Evolutionary conservation across 257 asterid species (phyloP).

Genomic region (Pogostemon cablin): DNA sequence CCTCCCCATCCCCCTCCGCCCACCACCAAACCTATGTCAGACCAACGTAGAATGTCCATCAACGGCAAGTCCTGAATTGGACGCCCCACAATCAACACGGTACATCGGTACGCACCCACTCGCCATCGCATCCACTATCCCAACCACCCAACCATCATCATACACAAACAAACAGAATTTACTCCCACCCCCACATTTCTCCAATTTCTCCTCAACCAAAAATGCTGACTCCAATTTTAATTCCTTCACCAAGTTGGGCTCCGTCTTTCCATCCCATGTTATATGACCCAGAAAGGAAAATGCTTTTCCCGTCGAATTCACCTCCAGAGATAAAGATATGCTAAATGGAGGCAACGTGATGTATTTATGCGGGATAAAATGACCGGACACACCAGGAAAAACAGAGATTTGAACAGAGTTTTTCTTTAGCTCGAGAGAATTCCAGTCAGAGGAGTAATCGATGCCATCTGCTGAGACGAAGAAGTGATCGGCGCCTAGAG

Average conservation of each 20-base stretch:
- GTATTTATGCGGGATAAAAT: slow-evolving; percentile 85
- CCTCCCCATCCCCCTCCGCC: slow-evolving; percentile 41
- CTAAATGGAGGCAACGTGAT: slow-evolving; percentile 59
- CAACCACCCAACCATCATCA: slow-evolving; percentile 42
- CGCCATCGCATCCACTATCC: slow-evolving; percentile 67
- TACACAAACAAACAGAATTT: slow-evolving; percentile 73
- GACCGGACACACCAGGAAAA: slow-evolving; percentile 74
- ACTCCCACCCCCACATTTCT: slow-evolving; percentile 41
- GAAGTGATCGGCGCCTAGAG: slow-evolving; percentile 96
- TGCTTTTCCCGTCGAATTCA: slow-evolving; percentile 2
- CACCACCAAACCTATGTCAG: slow-evolving; percentile 61
- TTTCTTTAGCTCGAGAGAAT: slow-evolving; percentile 83
- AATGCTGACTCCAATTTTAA: slow-evolving; percentile 54
- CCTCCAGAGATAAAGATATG: slow-evolving; percentile 31
- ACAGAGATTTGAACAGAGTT: slow-evolving; percentile 70
- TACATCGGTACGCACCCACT: slow-evolving; percentile 87
- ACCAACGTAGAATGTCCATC: slow-evolving; percentile 79
- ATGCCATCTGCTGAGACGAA: slow-evolving; percentile 66
- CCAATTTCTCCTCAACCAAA: slow-evolving; percentile 46
- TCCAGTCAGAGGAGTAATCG: slow-evolving; percentile 72
- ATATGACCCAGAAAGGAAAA: slow-evolving; percentile 52
- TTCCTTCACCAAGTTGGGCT: slow-evolving; percentile 51
- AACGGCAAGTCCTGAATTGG: slow-evolving; percentile 88
- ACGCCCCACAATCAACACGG: slow-evolving; percentile 77
- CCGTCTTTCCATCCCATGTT: slow-evolving; percentile 57